Percentiles rank a stretch among this genome's conserved stretches.
Evolutionary conservation across 805 yeast species (phyloP).

Genomic region (Candida xyloterini): DNA sequence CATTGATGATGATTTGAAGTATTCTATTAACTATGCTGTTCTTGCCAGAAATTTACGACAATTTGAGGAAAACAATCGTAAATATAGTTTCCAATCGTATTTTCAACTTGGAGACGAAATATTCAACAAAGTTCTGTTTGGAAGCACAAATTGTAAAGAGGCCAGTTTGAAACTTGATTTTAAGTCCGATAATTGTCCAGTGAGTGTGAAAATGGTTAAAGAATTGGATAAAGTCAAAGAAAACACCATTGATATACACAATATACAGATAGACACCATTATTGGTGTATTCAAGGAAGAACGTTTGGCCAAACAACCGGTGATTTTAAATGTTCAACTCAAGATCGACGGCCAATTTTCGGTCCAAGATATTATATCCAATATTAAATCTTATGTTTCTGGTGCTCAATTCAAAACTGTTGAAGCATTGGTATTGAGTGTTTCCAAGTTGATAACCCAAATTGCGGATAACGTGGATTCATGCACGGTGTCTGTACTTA

Average conservation of each 20-base stretch:
- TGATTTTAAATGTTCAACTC: slow-evolving; percentile 57
- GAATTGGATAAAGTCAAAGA: background rate
- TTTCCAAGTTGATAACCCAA: slow-evolving; percentile 41
- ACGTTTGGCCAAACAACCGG: slow-evolving; percentile 74
- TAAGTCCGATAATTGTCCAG: slow-evolving; percentile 3
- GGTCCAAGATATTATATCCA: slow-evolving; percentile 43
- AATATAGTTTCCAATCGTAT: slow-evolving; percentile 40
- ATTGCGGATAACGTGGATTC: slow-evolving; percentile 7
- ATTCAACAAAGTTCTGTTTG: slow-evolving; percentile 20
- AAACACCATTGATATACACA: slow-evolving; percentile 26
- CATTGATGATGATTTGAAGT: slow-evolving; percentile 72
- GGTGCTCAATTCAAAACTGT: slow-evolving; percentile 83
- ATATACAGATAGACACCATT: slow-evolving; percentile 63
- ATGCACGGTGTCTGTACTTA: slow-evolving; percentile 62
- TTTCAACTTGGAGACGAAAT: slow-evolving; percentile 34
- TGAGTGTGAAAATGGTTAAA: slow-evolving; percentile 12
- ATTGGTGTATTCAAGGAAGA: slow-evolving; percentile 95
- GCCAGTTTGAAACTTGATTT: slow-evolving; percentile 18
- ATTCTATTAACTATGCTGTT: slow-evolving; percentile 86
- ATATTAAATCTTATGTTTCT: slow-evolving; percentile 62
- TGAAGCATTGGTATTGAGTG: slow-evolving; percentile 80
- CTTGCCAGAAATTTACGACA: slow-evolving; percentile 63
- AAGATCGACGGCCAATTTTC: slow-evolving; percentile 32
- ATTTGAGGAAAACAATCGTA: slow-evolving; percentile 43
- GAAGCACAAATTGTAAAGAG: slow-evolving; percentile 15